These are phyloP conservation scores for Tricholoma matsutake DNA, from an alignment of 768 basidiomycete genomes.

Conservation along the genomic window DNA sequence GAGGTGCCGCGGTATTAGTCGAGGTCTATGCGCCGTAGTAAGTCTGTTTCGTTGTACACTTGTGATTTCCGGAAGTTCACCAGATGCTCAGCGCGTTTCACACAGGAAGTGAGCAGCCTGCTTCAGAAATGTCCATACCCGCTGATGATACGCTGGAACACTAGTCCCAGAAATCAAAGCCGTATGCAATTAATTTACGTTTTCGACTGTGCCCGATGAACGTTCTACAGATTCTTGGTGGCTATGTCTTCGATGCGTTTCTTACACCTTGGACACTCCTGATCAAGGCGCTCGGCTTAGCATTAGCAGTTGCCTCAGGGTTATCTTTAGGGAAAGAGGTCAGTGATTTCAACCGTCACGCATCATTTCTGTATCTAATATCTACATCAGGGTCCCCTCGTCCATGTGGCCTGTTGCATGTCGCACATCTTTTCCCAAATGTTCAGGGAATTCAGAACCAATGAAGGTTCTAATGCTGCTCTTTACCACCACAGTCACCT, in stretches of 20 bases:
- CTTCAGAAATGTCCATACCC: not conserved
- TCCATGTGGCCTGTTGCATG: conserved; percentile 83
- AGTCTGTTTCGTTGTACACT: conserved; percentile 20
- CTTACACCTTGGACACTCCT: conserved; percentile 84
- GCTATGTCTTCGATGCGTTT: conserved; percentile 85
- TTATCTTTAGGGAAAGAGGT: conserved; percentile 85
- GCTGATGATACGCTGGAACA: not conserved
- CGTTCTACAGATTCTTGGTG: conserved; percentile 60
- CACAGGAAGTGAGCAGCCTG: conserved; percentile 64
- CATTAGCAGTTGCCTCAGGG: conserved; percentile 82
- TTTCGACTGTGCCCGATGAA: not conserved
- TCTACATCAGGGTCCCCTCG: conserved; percentile 63
- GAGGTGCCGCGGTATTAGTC: conserved; percentile 62
- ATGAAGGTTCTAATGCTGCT: conserved; percentile 55
- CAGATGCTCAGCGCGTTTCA: conserved; percentile 57
- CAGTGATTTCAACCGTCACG: conserved; percentile 17
- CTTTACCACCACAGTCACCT: not conserved
- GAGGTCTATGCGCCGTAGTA: conserved; percentile 69
- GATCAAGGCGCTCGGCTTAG: conserved; percentile 81
- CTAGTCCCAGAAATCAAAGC: conserved; percentile 79
- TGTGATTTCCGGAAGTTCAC: conserved; percentile 6
- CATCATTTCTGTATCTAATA: not conserved
- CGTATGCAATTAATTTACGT: conserved; percentile 34
- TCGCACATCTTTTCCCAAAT: conserved; percentile 65
- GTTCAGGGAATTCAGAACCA: conserved; percentile 70